These are phyloP conservation scores for Eremochloa ophiuroides DNA, from an alignment of 176 grass and related monocot species.

Conservation along the genomic window DNA sequence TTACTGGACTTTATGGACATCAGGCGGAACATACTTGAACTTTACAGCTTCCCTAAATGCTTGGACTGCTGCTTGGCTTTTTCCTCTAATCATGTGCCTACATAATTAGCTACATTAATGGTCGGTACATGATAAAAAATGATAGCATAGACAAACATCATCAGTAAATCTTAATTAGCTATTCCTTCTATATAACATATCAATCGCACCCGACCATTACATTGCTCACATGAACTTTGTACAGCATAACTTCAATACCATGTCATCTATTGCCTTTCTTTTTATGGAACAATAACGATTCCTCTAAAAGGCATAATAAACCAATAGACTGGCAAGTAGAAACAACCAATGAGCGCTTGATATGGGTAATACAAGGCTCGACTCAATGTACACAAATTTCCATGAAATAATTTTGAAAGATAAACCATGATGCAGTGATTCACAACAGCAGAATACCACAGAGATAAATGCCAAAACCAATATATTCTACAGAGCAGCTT, in stretches of 20 bases:
- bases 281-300: background rate
- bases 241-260: conserved; percentile 15
- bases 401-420: background rate
- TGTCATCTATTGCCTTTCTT: background rate
- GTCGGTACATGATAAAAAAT: background rate
- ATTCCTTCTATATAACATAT: background rate
- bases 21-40: conserved; percentile 53
- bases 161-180: background rate
- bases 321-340: background rate
- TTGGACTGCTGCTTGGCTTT: conserved; percentile 68
- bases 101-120: conserved; percentile 20
- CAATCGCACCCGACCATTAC: conserved; percentile 3
- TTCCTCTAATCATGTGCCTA: conserved; percentile 93
- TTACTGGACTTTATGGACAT: conserved; percentile 6
- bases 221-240: background rate
- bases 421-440: background rate
- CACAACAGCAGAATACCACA: background rate
- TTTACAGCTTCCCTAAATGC: conserved; percentile 97
- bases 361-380: background rate
- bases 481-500: background rate
- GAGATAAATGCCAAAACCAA: background rate
- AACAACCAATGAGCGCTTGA: background rate
- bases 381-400: background rate
- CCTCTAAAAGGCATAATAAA: background rate
- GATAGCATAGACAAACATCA: conserved; percentile 4